Base-by-base conservation (phyloP, 768 basidiomycete genomes). In the Daedaleopsis nitida region DNA sequence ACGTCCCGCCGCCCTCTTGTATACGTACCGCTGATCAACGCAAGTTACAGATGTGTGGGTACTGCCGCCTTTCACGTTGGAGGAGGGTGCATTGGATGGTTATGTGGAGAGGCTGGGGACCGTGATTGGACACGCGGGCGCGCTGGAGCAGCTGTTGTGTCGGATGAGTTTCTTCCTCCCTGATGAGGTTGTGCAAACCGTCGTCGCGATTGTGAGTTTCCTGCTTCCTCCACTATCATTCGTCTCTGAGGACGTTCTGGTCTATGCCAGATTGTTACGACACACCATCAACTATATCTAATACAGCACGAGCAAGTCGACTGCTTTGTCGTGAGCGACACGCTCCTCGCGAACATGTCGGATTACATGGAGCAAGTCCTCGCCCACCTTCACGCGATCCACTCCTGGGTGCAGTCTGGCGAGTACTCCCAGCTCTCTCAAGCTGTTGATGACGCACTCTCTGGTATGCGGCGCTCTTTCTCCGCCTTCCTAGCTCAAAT, bases 191-290 rank as follows among this genome's bases (percentile, higher is more conserved):
- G 38, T 55, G n/a, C 23, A 27, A 23, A 21, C 14, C 16, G 61
- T 62, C 17, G 47, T 55, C 16, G 61, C 57, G 0, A 58, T 62
- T 17, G 61, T 62, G 19, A 24, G 61, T 62, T 7, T 2, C 17
- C 34, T 17, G 17, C 19, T 27, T 24, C 21, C 13, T 27, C 1
- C 23, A 14, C 11, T 16, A 14, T 27, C 21, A 9, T 7, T 49
- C 23, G 1, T 21, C 23, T 49, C 23, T 24, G 21, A 5, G 10
- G 13, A 6, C 19, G 21, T 21, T 24, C 10, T 12, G 19, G 12
- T 23, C 23, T 5, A 23, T 21, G 23, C n/a, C 21, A 49, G 47
- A 16, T 49, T 2, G 47, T 49, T 24, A 24, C 47, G 4, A 24
- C 23, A 10, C 47, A 49, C 21, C 12, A 49, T 10, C 47, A 49